Evolutionary conservation across 768 basidiomycete species (phyloP), one percentile per base, ranked within the genome.

Genomic region (Lenzites betulinus): DNA sequence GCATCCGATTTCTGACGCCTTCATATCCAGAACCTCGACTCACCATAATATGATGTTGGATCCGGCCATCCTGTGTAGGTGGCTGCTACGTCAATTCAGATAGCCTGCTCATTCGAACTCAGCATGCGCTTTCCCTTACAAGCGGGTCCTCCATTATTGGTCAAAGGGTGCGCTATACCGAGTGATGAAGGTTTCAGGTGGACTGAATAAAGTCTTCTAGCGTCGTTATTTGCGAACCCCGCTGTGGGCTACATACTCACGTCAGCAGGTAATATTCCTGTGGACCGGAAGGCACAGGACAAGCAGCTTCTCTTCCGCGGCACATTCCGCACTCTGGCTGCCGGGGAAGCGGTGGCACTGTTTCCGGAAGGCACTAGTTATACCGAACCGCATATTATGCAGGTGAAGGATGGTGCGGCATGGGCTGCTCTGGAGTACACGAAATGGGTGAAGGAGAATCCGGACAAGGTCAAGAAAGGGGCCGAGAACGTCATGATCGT

Each of bases 11-110:
- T 30, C 56, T 44, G 20, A 51, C 51, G 35, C 18, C 18, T 36
- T 43, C 26, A 18, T 25, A 62, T 49, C 22, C 70, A 93, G 92
- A 39, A 84, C 89, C 2, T 89, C 88, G 43, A 92, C 91, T 3
- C 95, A 97, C 71, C 90, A 94, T 69, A 98, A 97, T 73, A 96
- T 95, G 94, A 94, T 93, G 81, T 81, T 96, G 35, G 93, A 95
- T 76, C 92, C 92, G 23, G 85, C 85, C 38, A 76, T 91, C 57
- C 78, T 95, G 20, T 93, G 92, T 94, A 71, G 73, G 88, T 80
- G 26, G 18, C 9, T 9, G 2, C n/a, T 28, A 13, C 25, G 15
- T 18, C 9, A 30, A 12, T 50, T 11, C 2, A 38, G 20, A 20
- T 42, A 23, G 33, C 26, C 38, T 9, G 33, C 60, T 26, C 39